A percentile compares a stretch with the other conserved stretches of the same genome.
phyloP scores from a whole-genome alignment of 306 rosid genomes.

The Cucurbita pepo region DNA sequence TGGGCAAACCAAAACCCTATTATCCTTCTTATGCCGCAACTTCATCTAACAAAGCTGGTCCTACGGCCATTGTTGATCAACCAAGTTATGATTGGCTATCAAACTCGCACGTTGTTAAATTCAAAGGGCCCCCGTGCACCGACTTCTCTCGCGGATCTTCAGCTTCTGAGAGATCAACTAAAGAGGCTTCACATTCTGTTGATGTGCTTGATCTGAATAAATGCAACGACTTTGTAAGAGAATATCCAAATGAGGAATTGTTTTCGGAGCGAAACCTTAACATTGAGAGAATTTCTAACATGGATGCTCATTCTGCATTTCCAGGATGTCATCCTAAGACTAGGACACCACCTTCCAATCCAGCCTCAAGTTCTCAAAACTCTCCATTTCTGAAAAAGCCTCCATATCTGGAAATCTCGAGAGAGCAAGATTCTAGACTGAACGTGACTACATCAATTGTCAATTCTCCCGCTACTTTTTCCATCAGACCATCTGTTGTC shows the following conservation, averaged over 20 bases:
- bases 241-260: conserved; percentile 25
- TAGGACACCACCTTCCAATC: conserved; percentile 13
- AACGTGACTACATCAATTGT: conserved; percentile 8
- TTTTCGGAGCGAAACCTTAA: conserved; percentile 11
- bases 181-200: conserved; percentile 14
- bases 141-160: conserved; percentile 18
- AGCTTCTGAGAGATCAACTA: conserved; percentile 18
- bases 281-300: conserved; percentile 15
- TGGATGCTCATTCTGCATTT: conserved; percentile 16
- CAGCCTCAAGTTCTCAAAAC: conserved; percentile 16
- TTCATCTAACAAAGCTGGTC: conserved; percentile 12
- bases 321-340: conserved; percentile 19
- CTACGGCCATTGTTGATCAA: conserved; percentile 21
- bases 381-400: conserved; percentile 9
- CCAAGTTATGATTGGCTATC: conserved; percentile 31
- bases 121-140: conserved; percentile 16
- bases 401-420: conserved; percentile 18
- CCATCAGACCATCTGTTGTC: conserved; percentile 15
- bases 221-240: conserved; percentile 11
- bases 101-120: conserved; percentile 13
- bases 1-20: conserved; percentile 30
- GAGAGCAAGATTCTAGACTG: conserved; percentile 16
- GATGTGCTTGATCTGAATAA: conserved; percentile 20
- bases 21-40: conserved; percentile 29
- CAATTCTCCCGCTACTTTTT: conserved; percentile 9